These are phyloP conservation scores for Corchorus olitorius DNA, from an alignment of 345 rosid genomes.

Conservation along the genomic window DNA sequence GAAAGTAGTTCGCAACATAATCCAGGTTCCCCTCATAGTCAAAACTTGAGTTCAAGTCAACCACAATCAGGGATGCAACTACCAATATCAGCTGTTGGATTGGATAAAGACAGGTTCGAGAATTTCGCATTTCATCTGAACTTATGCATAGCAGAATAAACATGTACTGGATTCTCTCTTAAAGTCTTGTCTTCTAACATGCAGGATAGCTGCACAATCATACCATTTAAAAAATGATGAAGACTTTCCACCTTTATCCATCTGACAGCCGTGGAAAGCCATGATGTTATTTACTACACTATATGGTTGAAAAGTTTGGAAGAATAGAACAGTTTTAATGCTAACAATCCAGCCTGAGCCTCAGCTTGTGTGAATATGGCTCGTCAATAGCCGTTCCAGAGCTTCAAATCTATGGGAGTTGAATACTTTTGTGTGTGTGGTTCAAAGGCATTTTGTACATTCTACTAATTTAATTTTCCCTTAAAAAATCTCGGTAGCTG, in stretches of 20 bases:
- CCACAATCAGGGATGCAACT: conserved; percentile 29
- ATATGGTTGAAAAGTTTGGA: conserved; percentile 22
- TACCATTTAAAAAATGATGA: conserved; percentile 74
- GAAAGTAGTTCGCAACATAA: conserved; percentile 38
- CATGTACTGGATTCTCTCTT: conserved; percentile 8
- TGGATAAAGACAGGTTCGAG: conserved; percentile 58
- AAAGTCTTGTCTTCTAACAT: conserved; percentile 20
- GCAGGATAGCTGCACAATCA: conserved; percentile 59
- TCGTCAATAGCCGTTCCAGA: background rate
- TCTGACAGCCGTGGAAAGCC: conserved; percentile 40
- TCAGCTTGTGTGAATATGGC: conserved; percentile 18
- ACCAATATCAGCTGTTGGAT: conserved; percentile 36
- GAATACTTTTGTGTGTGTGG: conserved; percentile 19
- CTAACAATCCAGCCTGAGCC: conserved; percentile 33
- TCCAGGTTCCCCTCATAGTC: conserved; percentile 27
- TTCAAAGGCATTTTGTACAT: conserved; percentile 39
- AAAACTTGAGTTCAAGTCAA: conserved; percentile 27
- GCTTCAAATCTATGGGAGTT: conserved; percentile 20
- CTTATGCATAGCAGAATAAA: background rate
- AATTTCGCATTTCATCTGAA: background rate
- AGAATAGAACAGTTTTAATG: conserved; percentile 19
- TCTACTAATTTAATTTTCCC: conserved; percentile 29
- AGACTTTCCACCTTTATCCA: conserved; percentile 80
- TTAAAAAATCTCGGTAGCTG: conserved; percentile 23
- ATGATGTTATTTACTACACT: conserved; percentile 11